Evolutionary conservation across 257 asterid species (phyloP).

Genomic region (Nicotiana paniculata): DNA sequence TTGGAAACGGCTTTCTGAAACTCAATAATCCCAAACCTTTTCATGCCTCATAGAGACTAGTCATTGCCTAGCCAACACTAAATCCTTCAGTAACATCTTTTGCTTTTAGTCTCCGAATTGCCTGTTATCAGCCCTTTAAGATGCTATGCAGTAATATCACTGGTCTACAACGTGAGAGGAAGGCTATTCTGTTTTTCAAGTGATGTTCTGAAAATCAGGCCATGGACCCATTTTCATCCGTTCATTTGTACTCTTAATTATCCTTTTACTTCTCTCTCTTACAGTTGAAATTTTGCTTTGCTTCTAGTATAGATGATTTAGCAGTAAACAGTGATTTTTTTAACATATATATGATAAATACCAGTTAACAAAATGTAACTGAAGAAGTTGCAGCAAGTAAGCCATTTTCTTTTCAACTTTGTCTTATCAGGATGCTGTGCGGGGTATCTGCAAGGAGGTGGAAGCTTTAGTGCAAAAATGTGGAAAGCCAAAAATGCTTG

Average conservation of each 20-base stretch:
- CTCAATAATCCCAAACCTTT: background rate
- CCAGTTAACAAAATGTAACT: background rate
- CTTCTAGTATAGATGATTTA: background rate
- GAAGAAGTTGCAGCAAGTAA: background rate
- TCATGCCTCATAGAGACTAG: background rate
- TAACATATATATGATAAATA: background rate
- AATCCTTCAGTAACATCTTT: too few species aligned
- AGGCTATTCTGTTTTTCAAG: background rate
- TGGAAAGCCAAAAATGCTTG: slow-evolving; percentile 91
- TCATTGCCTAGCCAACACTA: background rate
- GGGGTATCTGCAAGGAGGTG: slow-evolving; percentile 66
- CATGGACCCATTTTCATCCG: background rate
- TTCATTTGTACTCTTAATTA: too few species aligned
- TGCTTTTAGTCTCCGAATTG: background rate
- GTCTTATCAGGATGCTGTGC: slow-evolving; percentile 73
- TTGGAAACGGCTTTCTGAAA: background rate
- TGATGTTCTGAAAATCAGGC: background rate
- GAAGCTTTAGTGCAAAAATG: slow-evolving; percentile 74
- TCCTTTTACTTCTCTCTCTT: too few species aligned
- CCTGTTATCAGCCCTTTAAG: background rate
- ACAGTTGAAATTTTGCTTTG: background rate
- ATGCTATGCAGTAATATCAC: background rate
- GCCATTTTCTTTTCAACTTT: slow-evolving; percentile 10
- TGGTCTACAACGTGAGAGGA: background rate
- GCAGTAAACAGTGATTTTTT: background rate